Conservation (phyloP, 495 filamentous ascomycete species). For the Penicillium tannophilum region DNA sequence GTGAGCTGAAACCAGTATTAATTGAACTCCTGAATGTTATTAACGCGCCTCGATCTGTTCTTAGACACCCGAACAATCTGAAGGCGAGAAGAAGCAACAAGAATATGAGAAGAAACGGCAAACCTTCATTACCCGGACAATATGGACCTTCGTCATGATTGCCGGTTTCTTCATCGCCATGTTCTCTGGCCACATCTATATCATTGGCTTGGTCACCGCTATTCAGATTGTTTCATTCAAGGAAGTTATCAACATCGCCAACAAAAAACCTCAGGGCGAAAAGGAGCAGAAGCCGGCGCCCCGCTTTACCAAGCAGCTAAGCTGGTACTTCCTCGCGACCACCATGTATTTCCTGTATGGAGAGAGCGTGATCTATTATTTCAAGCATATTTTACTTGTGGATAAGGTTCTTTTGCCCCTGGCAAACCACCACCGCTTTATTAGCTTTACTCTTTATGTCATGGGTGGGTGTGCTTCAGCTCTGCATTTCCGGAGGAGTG, state of each 20-base stretch:
- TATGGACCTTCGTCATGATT: conserved; percentile 99
- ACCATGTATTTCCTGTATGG: conserved; percentile 99
- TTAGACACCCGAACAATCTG: conserved; percentile 58
- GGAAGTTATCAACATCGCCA: conserved; percentile 97
- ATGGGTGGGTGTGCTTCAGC: conserved; percentile 65
- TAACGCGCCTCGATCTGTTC: neutral
- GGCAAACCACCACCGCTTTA: conserved; percentile 97
- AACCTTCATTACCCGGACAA: conserved; percentile 94
- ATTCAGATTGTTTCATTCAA: conserved; percentile 98
- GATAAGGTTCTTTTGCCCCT: conserved; percentile 89
- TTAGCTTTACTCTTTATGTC: conserved; percentile 96
- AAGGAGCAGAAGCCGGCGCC: conserved; percentile 52
- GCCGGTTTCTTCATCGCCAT: conserved; percentile 85
- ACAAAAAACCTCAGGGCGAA: conserved; percentile 40
- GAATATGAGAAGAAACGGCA: conserved; percentile 99
- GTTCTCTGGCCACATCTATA: conserved; percentile 95
- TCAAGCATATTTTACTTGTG: conserved; percentile 97
- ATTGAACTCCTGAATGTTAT: neutral
- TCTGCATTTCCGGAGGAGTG: neutral
- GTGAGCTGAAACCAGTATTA: conserved; percentile 26
- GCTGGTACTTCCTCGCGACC: conserved; percentile 98
- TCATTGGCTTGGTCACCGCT: conserved; percentile 86
- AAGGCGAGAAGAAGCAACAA: conserved; percentile 94
- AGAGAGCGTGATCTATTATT: conserved; percentile 99
- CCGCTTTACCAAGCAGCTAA: conserved; percentile 90